Evolutionary conservation across 192 early-diverging fungal genomes (phyloP).

Genomic region (Podila epigama): DNA sequence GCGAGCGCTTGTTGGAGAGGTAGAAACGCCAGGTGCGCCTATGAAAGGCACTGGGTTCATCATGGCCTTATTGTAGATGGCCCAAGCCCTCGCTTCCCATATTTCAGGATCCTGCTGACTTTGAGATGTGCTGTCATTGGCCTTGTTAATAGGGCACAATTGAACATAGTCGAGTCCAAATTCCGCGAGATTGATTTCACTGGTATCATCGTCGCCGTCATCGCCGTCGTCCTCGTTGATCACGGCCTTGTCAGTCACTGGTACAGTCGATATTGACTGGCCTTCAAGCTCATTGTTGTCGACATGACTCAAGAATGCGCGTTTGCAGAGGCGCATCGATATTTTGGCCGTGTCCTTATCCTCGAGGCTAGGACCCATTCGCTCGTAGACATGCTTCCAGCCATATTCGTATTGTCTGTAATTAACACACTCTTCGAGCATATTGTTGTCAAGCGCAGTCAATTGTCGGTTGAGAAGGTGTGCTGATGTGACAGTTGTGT

Average conservation of each 20-base stretch:
- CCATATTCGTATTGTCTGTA: conserved; percentile 38
- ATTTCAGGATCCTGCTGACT: conserved; percentile 18
- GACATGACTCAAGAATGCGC: conserved; percentile 14
- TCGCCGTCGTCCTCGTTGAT: too few species aligned
- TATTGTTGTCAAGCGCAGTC: conserved; percentile 14
- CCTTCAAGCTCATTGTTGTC: background rate
- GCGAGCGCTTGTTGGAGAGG: background rate
- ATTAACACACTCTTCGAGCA: conserved; percentile 33
- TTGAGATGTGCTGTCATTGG: background rate
- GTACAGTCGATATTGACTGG: background rate
- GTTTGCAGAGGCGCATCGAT: conserved; percentile 24
- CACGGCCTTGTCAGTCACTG: background rate
- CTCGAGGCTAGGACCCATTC: conserved; percentile 24
- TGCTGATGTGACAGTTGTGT: background rate
- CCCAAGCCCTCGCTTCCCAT: conserved; percentile 39
- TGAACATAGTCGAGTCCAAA: background rate
- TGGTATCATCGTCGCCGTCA: background rate
- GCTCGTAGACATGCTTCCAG: conserved; percentile 27
- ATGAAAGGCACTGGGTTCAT: conserved; percentile 5
- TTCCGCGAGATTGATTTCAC: background rate
- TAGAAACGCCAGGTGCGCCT: background rate
- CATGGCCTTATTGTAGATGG: conserved; percentile 34
- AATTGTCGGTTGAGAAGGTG: conserved; percentile 11
- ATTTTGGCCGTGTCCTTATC: conserved; percentile 29
- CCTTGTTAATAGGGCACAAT: too few species aligned